Conservation (phyloP, 1,284 basidiomycete species). For the Naganishia sp. region DNA sequence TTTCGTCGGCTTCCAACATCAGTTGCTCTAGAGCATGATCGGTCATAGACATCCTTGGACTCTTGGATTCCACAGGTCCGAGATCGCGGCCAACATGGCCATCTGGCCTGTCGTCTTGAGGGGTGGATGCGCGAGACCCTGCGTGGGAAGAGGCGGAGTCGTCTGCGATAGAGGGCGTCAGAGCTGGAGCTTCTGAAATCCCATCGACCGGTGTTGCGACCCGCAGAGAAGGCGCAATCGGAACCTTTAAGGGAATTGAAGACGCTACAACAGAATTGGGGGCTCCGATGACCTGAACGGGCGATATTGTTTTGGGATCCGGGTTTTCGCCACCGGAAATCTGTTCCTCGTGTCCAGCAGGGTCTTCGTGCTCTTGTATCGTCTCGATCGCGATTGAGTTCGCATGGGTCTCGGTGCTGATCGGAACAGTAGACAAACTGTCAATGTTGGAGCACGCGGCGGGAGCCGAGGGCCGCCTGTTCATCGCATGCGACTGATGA, state of each 20-base stretch:
- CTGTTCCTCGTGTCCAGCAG: neutral
- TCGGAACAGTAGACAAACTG: neutral
- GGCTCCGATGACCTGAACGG: too few relatives aligned
- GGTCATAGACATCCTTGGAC: slow-evolving; percentile 15
- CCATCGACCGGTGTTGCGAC: slow-evolving; percentile 4
- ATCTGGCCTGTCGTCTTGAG: neutral
- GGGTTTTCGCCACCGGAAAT: neutral
- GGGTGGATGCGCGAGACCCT: slow-evolving; percentile 27
- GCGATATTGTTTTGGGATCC: neutral
- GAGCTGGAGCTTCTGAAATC: slow-evolving; percentile 35
- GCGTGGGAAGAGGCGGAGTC: slow-evolving; percentile 45
- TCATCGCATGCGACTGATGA: neutral
- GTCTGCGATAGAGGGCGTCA: slow-evolving; percentile 43
- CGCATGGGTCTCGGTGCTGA: neutral
- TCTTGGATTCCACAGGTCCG: neutral
- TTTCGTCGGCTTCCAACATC: slow-evolving; percentile 24
- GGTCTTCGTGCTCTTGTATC: slow-evolving; percentile 5
- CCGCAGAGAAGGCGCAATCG: neutral
- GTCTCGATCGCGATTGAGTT: slow-evolving; percentile 5
- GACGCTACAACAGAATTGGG: too few relatives aligned
- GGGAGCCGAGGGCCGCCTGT: slow-evolving; percentile 18
- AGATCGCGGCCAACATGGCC: neutral
- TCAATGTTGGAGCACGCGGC: neutral
- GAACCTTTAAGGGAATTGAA: too few relatives aligned
- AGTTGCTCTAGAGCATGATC: slow-evolving; percentile 20